Base-by-base conservation (phyloP, 1,139 yeast species). In the Candida pseudoviswanathii region DNA sequence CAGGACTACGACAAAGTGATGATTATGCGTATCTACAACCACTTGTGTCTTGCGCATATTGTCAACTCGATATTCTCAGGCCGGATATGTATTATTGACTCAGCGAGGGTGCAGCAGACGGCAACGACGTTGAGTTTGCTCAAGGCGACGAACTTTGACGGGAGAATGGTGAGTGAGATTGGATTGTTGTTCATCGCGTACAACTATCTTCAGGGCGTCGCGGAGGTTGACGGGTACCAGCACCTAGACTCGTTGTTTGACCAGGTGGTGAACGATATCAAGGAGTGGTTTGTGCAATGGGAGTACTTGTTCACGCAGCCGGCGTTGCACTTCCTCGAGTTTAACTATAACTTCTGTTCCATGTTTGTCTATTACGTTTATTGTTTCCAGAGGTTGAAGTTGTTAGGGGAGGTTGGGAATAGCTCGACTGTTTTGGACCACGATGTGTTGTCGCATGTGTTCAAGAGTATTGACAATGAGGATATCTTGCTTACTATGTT, bases 111-210 rank as follows among this genome's bases (percentile, higher is more conserved):
- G 45, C 83, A 81, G 54, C 79, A 82, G 56, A 84, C 91, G 51
- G 76, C 82, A 24, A 76, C 86, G 6, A 80, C 86, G 1, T 69
- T 86, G 43, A 82, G 85, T 38, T 69, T 86, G 37, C 76, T 85
- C 1, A 75, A 81, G 42, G 84, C 94, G 0, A 86, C 94, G 2
- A 86, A 86, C 59, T 89, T 89, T 61, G 96, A 89, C 62, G 92
- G 91, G 10, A 69, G 96, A 53, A 87, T 89, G 84, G 86, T 88
- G 11, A 86, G 92, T 48, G 96, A 89, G 64, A 84, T 87, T 47
- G 81, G 85, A 21, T 74, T 87, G 8, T 80, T 86, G 50, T 66
- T 82, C 33, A 75, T 85, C 16, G 74, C 88, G 1, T 87, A 87
- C 64, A 81, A 80, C 51, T 86, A 77, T 60, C 69, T 85, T 31